Conservation (phyloP, 768 basidiomycete species). For the Bullera alba region DNA sequence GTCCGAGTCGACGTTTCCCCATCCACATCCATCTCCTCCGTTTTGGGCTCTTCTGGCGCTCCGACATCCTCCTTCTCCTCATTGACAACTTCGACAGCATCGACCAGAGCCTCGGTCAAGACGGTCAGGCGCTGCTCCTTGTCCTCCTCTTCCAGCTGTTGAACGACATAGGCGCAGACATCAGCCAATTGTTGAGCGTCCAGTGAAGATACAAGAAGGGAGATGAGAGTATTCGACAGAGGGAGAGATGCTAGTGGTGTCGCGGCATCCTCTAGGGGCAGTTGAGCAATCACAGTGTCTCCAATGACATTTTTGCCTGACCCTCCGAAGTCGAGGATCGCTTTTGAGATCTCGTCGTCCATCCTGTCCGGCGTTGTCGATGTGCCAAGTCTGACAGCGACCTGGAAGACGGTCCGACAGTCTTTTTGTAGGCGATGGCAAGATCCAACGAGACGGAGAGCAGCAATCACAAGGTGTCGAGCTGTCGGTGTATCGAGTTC, state of each 20-base stretch:
- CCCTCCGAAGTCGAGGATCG: neutral
- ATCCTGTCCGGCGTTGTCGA: no score
- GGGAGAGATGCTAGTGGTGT: neutral
- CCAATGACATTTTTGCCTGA: neutral
- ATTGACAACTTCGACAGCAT: slow-evolving; percentile 19
- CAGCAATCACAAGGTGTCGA: no score
- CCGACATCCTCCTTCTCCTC: slow-evolving; percentile 18
- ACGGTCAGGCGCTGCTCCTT: slow-evolving; percentile 3
- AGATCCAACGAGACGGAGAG: no score
- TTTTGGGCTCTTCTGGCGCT: neutral
- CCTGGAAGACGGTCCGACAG: no score
- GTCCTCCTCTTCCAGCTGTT: slow-evolving; percentile 9
- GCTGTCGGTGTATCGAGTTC: no score
- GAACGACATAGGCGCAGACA: slow-evolving; percentile 11
- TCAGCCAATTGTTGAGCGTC: slow-evolving; percentile 1
- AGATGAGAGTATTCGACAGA: slow-evolving; percentile 1
- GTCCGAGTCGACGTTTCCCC: slow-evolving; percentile 1
- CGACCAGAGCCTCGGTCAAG: slow-evolving; percentile 16
- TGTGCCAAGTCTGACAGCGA: no score
- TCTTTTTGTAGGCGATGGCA: no score
- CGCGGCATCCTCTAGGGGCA: neutral
- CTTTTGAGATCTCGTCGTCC: no score
- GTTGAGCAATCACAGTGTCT: neutral
- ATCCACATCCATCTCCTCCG: slow-evolving; percentile 5
- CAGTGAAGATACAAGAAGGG: slow-evolving; percentile 1